Conservation (phyloP, 2,329 filamentous ascomycete genomes). For the Fusarium mangiferae region DNA sequence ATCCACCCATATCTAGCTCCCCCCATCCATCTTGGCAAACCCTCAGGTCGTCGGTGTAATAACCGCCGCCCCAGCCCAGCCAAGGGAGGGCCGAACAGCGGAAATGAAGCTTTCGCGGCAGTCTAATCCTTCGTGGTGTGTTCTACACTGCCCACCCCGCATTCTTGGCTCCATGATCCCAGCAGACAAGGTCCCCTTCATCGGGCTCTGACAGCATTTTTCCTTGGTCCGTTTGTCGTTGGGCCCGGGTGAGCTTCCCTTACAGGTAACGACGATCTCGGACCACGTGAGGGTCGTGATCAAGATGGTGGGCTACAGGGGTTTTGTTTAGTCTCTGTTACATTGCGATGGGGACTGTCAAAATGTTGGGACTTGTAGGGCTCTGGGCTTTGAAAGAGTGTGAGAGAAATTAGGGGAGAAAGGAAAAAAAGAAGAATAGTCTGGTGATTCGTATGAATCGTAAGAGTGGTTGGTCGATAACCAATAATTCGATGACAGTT, state of each 20-base stretch:
- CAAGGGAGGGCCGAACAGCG: neutral
- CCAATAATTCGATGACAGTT: neutral
- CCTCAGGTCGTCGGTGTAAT: constrained; percentile 1
- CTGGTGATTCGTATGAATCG: constrained; percentile 1
- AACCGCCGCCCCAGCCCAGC: constrained; percentile 15
- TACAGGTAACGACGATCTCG: constrained; percentile 36
- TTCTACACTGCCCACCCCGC: constrained; percentile 26
- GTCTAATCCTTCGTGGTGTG: neutral
- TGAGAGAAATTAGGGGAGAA: neutral
- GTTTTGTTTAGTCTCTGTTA: constrained; percentile 14
- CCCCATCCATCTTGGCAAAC: constrained; percentile 17
- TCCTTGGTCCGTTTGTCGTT: constrained; percentile 24
- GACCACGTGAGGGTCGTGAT: constrained; percentile 33
- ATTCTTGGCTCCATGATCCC: constrained; percentile 27
- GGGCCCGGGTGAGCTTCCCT: constrained; percentile 40
- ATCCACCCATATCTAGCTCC: neutral
- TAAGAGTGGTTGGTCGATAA: constrained; percentile 8
- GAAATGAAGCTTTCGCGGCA: constrained; percentile 12
- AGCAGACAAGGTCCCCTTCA: neutral
- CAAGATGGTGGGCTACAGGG: constrained; percentile 22
- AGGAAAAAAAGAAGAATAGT: neutral
- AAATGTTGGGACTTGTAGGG: constrained; percentile 26
- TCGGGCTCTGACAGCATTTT: neutral
- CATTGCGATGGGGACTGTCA: constrained; percentile 10
- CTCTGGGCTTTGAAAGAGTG: neutral